Evolutionary conservation across 345 rosid genomes (phyloP).

Genomic region (Hevea brasiliensis): DNA sequence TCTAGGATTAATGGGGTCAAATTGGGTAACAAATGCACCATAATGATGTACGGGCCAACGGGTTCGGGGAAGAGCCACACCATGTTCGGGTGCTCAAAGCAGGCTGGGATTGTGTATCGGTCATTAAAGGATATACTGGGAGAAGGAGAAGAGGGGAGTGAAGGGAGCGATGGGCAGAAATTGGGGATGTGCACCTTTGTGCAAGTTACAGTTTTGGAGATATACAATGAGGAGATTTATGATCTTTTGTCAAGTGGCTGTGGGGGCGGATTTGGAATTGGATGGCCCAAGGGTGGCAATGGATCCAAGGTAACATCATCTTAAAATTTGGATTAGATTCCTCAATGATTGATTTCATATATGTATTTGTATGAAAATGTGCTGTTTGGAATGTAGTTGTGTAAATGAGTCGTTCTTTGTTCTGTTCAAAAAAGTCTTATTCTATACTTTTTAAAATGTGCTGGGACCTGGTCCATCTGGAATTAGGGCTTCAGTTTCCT

Average conservation of each 20-base stretch:
- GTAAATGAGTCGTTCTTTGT: too few species aligned
- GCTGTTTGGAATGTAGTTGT: too few species aligned
- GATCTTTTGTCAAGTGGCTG: slow-evolving; percentile 70
- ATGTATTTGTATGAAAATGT: not conserved
- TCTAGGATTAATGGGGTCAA: slow-evolving; percentile 79
- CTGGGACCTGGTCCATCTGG: not conserved
- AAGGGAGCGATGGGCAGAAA: slow-evolving; percentile 25
- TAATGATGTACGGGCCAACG: slow-evolving; percentile 98
- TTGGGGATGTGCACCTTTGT: slow-evolving; percentile 55
- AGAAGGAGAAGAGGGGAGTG: slow-evolving; percentile 46
- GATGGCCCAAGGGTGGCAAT: slow-evolving; percentile 78
- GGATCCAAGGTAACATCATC: slow-evolving; percentile 56
- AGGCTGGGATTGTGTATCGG: slow-evolving; percentile 84
- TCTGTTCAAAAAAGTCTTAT: not conserved
- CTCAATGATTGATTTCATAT: not conserved
- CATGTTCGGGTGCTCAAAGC: slow-evolving; percentile 88
- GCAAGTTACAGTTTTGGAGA: slow-evolving; percentile 89
- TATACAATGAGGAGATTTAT: slow-evolving; percentile 88
- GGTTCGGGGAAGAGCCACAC: slow-evolving; percentile 97
- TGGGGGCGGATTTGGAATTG: slow-evolving; percentile 67
- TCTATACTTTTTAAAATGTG: too few species aligned
- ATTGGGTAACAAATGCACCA: slow-evolving; percentile 72
- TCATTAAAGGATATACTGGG: slow-evolving; percentile 75
- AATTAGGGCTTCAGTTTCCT: not conserved
- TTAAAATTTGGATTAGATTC: not conserved